phyloP scores from a whole-genome alignment of 495 filamentous ascomycete species.

The Annulohypoxylon nitens region DNA sequence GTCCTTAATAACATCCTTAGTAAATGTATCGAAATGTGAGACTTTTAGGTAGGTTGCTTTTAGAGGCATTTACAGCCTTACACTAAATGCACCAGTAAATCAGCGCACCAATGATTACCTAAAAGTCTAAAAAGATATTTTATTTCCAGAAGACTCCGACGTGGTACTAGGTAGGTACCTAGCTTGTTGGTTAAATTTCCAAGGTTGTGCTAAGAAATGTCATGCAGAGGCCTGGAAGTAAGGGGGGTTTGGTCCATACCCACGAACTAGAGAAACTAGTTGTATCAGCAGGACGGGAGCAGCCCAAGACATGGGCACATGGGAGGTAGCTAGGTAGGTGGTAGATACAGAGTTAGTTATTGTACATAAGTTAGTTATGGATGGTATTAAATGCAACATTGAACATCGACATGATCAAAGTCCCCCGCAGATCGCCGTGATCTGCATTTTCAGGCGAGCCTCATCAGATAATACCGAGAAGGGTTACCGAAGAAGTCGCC shows the following conservation, averaged over 20 bases:
- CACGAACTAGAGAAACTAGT: background rate
- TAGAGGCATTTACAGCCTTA: background rate
- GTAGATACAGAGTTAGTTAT: background rate
- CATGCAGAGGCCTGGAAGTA: background rate
- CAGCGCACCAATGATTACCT: too few species aligned
- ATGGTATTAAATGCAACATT: background rate
- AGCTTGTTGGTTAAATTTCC: background rate
- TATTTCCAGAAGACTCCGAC: conserved; percentile 7
- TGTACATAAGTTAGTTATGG: too few species aligned
- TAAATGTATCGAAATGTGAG: conserved; percentile 2
- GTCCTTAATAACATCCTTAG: too few species aligned
- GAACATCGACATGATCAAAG: background rate
- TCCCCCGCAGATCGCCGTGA: conserved; percentile 16
- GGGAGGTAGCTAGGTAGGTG: background rate
- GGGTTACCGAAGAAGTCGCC: conserved; percentile 3
- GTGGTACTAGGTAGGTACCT: background rate
- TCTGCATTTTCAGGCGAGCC: conserved; percentile 27
- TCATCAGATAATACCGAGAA: conserved; percentile 7
- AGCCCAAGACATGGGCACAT: background rate
- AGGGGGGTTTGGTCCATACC: background rate
- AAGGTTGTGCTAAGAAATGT: conserved; percentile 1
- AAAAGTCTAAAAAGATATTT: background rate
- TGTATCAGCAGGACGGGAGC: background rate
- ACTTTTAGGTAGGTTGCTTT: too few species aligned
- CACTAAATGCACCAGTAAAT: background rate